phyloP scores from a whole-genome alignment of 2,329 filamentous ascomycete genomes.

The Onygenales sp. region DNA sequence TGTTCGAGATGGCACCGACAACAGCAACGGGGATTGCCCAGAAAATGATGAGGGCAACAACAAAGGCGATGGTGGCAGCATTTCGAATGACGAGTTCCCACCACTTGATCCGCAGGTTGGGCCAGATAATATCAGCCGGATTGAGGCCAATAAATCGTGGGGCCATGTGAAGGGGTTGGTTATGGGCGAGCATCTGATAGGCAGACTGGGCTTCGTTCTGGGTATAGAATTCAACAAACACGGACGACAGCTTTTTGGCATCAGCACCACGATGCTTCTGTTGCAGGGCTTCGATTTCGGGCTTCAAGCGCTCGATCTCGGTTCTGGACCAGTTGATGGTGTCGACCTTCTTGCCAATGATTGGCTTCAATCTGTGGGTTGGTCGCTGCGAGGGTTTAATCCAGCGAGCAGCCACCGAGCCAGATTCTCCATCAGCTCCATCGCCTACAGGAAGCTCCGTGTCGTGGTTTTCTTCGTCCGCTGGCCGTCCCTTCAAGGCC shows the following conservation, averaged over 20 bases:
- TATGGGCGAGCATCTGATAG: conserved; percentile 77
- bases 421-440: conserved; percentile 56
- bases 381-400: conserved; percentile 64
- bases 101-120: conserved; percentile 72
- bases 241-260: conserved; percentile 58
- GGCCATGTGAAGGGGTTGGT: conserved; percentile 77
- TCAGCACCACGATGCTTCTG: conserved; percentile 56
- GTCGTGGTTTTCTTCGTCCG: conserved; percentile 25
- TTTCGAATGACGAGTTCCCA: conserved; percentile 72
- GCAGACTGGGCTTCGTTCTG: conserved; percentile 80
- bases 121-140: conserved; percentile 79
- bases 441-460: conserved; percentile 30
- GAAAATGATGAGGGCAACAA: conserved; percentile 73
- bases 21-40: conserved; percentile 70
- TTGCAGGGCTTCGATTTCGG: conserved; percentile 61
- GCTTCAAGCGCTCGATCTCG: conserved; percentile 66
- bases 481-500: conserved; percentile 49
- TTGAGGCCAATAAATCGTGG: conserved; percentile 75
- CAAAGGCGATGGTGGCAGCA: conserved; percentile 59
- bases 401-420: conserved; percentile 45
- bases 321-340: conserved; percentile 82
- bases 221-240: conserved; percentile 82
- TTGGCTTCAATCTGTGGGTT: conserved; percentile 59
- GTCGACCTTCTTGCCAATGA: conserved; percentile 83
- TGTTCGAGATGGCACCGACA: conserved; percentile 79